Evolutionary conservation across 164 flowering plant genomes (phyloP).

Genomic region (Macadamia integrifolia): DNA sequence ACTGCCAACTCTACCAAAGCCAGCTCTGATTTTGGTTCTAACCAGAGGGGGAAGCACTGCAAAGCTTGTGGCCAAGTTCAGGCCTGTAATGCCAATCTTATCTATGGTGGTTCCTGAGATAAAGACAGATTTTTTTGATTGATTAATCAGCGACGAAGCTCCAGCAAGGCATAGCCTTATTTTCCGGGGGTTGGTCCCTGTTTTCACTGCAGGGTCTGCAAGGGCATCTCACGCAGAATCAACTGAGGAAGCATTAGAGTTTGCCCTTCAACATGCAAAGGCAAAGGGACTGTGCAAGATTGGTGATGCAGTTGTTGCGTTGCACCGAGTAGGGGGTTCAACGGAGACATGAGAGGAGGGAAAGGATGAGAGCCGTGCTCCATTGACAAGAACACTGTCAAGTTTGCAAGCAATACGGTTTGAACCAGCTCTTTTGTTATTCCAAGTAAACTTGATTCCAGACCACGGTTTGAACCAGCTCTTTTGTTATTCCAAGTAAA

Average conservation of each 20-base stretch:
- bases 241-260: slow-evolving; percentile 67
- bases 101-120: slow-evolving; percentile 85
- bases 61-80: slow-evolving; percentile 78
- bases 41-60: slow-evolving; percentile 88
- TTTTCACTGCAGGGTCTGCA: slow-evolving; percentile 64
- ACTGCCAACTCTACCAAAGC: no score
- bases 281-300: slow-evolving; percentile 58
- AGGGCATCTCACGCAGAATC: slow-evolving; percentile 69
- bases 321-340: slow-evolving; percentile 64
- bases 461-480: no score
- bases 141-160: slow-evolving; percentile 79
- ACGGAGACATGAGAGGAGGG: slow-evolving; percentile 14
- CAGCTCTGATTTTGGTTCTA: slow-evolving; percentile 57
- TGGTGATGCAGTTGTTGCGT: slow-evolving; percentile 82
- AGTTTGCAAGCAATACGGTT: no score
- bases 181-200: slow-evolving; percentile 69
- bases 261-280: slow-evolving; percentile 55
- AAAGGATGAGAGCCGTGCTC: no score
- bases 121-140: slow-evolving; percentile 66
- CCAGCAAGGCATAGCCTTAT: slow-evolving; percentile 91
- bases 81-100: slow-evolving; percentile 74
- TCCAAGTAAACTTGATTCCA: no score
- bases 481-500: no score
- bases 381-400: no score
- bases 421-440: no score